These are phyloP conservation scores for Tolypocladium tropicale DNA, from an alignment of 2,329 filamentous ascomycete genomes.

Conservation along the genomic window DNA sequence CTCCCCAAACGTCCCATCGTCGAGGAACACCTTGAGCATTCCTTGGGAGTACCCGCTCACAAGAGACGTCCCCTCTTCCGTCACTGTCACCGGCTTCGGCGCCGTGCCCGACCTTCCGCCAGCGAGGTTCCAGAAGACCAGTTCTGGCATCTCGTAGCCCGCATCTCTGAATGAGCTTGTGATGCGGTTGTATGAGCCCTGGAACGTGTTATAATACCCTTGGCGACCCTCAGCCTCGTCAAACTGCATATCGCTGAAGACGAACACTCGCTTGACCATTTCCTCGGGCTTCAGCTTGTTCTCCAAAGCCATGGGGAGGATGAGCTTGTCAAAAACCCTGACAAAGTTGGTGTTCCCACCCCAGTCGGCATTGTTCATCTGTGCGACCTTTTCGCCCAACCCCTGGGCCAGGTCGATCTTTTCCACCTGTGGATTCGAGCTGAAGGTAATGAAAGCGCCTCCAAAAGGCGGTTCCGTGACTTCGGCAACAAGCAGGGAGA, in stretches of 20 bases:
- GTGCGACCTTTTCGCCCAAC: slow-evolving; percentile 30
- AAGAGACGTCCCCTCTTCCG: slow-evolving; percentile 33
- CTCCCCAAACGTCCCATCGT: slow-evolving; percentile 35
- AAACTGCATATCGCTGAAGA: slow-evolving; percentile 55
- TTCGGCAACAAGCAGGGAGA: slow-evolving; percentile 45
- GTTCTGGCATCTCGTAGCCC: slow-evolving; percentile 47
- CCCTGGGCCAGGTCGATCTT: slow-evolving; percentile 24
- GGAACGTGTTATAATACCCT: too few species aligned
- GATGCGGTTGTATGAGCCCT: slow-evolving; percentile 40
- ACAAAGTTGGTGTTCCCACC: slow-evolving; percentile 39
- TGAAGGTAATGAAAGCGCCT: slow-evolving; percentile 46
- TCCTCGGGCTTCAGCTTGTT: slow-evolving; percentile 41
- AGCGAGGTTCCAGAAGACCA: slow-evolving; percentile 53
- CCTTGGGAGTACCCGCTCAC: slow-evolving; percentile 48
- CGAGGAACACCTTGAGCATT: slow-evolving; percentile 47
- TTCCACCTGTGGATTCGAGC: slow-evolving; percentile 26
- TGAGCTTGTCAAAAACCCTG: slow-evolving; percentile 41
- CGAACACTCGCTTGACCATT: slow-evolving; percentile 51
- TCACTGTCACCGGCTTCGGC: slow-evolving; percentile 38
- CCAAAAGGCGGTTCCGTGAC: slow-evolving; percentile 41
- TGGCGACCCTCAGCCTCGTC: slow-evolving; percentile 27
- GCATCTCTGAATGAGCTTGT: slow-evolving; percentile 30
- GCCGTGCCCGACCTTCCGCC: slow-evolving; percentile 25
- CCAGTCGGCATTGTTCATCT: slow-evolving; percentile 24
- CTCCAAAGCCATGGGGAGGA: slow-evolving; percentile 41